phyloP scores from a whole-genome alignment of 495 filamentous ascomycete genomes.

The Cetradonia linearis region DNA sequence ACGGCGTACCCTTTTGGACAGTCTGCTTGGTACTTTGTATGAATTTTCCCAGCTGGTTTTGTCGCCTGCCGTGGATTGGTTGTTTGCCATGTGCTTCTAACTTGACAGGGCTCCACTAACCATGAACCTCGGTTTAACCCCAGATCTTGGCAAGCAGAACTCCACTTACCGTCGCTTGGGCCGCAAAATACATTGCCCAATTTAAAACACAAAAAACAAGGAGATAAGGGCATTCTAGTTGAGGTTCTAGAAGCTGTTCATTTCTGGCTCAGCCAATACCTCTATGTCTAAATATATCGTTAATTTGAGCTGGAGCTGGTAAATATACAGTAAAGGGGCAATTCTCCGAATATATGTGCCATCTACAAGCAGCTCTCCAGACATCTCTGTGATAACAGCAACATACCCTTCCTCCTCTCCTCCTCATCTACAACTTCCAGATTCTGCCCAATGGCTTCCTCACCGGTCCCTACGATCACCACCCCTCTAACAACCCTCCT shows the following conservation, averaged over 20 bases:
- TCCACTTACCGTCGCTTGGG: not conserved
- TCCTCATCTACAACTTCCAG: not conserved
- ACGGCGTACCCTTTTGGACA: no score
- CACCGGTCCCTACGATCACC: constrained; percentile 57
- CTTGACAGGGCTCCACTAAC: not conserved
- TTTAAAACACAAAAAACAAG: no score
- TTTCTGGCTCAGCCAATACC: not conserved
- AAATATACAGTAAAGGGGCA: no score
- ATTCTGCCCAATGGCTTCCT: constrained; percentile 35
- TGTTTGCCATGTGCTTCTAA: not conserved
- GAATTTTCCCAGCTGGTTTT: no score
- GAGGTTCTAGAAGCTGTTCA: not conserved
- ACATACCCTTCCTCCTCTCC: constrained; percentile 32
- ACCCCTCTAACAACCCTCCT: constrained; percentile 70
- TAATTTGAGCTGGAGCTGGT: no score
- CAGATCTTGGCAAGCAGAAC: constrained; percentile 7
- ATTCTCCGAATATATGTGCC: no score
- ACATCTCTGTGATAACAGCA: not conserved
- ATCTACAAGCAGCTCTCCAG: not conserved
- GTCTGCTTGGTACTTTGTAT: no score
- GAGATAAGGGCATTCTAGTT: no score
- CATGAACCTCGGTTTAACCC: not conserved
- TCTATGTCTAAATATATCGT: no score
- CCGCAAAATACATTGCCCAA: not conserved
- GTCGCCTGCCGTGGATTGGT: no score